Evolutionary conservation across 768 basidiomycete genomes (phyloP), one percentile per base, ranked within the genome.

Genomic region (Filobasidium wieringae): DNA sequence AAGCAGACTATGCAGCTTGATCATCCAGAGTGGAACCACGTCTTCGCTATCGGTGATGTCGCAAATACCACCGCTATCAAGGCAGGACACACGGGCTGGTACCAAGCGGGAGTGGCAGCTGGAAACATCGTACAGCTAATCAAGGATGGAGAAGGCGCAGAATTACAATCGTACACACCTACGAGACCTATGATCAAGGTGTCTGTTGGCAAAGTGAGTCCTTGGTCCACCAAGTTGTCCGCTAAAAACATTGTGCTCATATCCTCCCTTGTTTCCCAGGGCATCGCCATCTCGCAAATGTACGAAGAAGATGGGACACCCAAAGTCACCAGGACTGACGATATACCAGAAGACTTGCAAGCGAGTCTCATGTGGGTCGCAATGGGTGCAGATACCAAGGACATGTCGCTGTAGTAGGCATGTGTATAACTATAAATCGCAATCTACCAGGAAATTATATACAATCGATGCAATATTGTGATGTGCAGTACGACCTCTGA

Each of bases 11-110:
- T 58, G 32, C 57, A 58, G 57, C 40, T 58, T 31, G 47, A 58
- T 27, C 39, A 32, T 26, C 37, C 36, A 12, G 43, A 29, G 3
- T 59, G 41, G 17, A 53, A 63, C 14, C 64, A 70, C 53, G 61
- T 72, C 34, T 75, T 71, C 49, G 72, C 73, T 7, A 62, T 69
- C 51, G 73, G 73, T 15, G 73, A 75, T 57, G 73, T 72, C 41
- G 70, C 71, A 0, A 66, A 72, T 36, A 69, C 70, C 5, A 68
- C 63, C 7, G 68, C 70, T 14, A 72, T 75, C 54, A 68, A 72
- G 60, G 73, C 73, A 24, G 73, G 73, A n/a, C 72, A 72, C 60
- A 72, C 71, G 9, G 73, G 71, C 1, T 73, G 68, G 49, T 71
- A 66, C 47, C 72, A 73, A 56, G 71, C 64, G 11, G 68, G 67